These are phyloP conservation scores for Pistacia integerrima DNA, from an alignment of 345 rosid genomes.

Conservation along the genomic window DNA sequence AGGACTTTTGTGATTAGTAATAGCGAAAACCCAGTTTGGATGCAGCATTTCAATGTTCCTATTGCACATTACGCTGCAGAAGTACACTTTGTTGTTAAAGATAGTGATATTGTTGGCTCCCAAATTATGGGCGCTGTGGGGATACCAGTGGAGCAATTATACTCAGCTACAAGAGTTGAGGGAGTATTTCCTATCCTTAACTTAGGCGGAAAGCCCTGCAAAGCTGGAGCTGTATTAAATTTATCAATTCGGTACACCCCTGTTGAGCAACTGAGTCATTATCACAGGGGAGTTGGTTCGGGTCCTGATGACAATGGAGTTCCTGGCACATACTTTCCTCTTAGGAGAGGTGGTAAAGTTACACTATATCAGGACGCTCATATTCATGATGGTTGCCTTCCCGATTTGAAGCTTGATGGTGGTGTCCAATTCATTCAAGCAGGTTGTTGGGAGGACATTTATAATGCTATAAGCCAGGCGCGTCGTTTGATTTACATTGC, in stretches of 20 bases:
- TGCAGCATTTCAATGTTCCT: constrained; percentile 78
- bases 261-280: constrained; percentile 45
- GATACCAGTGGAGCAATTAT: constrained; percentile 61
- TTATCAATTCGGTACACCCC: constrained; percentile 73
- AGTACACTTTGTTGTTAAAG: constrained; percentile 83
- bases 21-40: constrained; percentile 81
- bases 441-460: constrained; percentile 81
- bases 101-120: constrained; percentile 78
- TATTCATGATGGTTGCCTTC: constrained; percentile 61
- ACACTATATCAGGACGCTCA: constrained; percentile 96
- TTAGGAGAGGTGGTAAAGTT: constrained; percentile 77
- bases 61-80: constrained; percentile 81
- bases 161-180: constrained; percentile 51
- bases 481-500: constrained; percentile 79
- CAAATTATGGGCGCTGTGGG: constrained; percentile 83
- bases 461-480: constrained; percentile 74
- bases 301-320: constrained; percentile 64
- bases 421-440: constrained; percentile 50
- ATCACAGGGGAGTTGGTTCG: constrained; percentile 58
- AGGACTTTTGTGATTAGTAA: constrained; percentile 81
- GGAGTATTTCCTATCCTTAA: constrained; percentile 69
- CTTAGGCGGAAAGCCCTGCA: constrained; percentile 68
- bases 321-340: constrained; percentile 83
- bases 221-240: constrained; percentile 65
- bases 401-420: constrained; percentile 58